Base-by-base conservation (phyloP, 352 stramenopile species). In the Halophytophthora batemanensis region DNA sequence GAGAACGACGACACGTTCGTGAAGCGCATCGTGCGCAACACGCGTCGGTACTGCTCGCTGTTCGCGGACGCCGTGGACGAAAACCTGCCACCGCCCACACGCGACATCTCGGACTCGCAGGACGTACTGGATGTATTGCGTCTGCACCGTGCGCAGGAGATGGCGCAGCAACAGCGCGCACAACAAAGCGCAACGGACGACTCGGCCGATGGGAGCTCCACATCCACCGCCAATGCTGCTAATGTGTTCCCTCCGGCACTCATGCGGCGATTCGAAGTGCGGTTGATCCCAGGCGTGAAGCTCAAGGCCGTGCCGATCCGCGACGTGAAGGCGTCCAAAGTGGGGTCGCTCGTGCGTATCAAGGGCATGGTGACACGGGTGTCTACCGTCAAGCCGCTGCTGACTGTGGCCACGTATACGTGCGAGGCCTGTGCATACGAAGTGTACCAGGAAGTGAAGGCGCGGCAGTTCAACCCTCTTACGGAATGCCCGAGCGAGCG, bases 281-380 rank as follows among this genome's bases (percentile, higher is more conserved):
- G 78, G 29, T 60, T 94, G 39, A 67, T 94, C 18, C 84, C 84
- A 12, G 81, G 79, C 3, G 80, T 94, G 29, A 96, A 96, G 72
- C 66, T 71, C n/a, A 93, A 86, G 55, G 84, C 90, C 6, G 72
- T 93, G 14, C 90, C 90, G 2, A 88, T 99, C 29, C 92, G 96
- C 46, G 77, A 98, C n/a, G 87, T 99, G 13, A 90, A 93, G 18
- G 96, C 96, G 0, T 66, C 66, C 17, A 89, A 98, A 37, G 97
- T 99, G 33, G 97, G 97, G 14, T 84, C 84, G 37, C 76, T 99
- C 4, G 96, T 99, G 11, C 93, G 88, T 1, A 93, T 99, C 41
- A 89, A 95, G 28, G 97, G 96, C 19, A 99, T 99, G 86, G 95
- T 99, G 28, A 99, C 98, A 1, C 84, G 96, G n/a, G 87, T 98